Conservation (phyloP, 352 stramenopile genomes). For the Aphanomyces astaci region DNA sequence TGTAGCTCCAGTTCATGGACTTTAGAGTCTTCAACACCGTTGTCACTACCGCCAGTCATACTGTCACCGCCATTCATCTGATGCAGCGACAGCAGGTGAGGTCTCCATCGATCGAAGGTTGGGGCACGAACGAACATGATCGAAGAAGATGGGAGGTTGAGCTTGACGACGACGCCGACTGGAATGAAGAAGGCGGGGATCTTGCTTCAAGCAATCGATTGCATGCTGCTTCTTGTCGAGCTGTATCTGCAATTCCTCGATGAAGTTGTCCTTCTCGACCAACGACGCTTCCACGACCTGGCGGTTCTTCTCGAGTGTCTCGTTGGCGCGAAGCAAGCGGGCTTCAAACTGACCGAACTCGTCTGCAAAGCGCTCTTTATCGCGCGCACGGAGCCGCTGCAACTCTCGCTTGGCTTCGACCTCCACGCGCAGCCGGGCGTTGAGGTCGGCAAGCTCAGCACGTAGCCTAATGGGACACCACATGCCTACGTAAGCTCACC, state of each 20-base stretch:
- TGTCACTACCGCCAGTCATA: not conserved
- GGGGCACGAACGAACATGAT: not conserved
- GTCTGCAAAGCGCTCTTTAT: not conserved
- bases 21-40: not conserved
- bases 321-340: not conserved
- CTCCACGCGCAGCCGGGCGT: not conserved
- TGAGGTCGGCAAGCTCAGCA: not conserved
- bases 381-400: not conserved
- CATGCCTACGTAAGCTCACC: too few species aligned
- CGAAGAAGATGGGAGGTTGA: not conserved
- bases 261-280: constrained; percentile 1
- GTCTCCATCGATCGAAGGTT: too few species aligned
- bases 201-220: constrained; percentile 11
- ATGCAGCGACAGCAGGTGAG: too few species aligned
- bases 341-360: constrained; percentile 6
- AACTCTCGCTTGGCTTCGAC: not conserved
- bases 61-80: too few species aligned
- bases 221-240: not conserved
- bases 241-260: constrained; percentile 4
- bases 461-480: not conserved
- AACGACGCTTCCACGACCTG: not conserved
- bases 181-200: not conserved
- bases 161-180: not conserved
- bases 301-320: constrained; percentile 2
- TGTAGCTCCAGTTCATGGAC: not conserved